Evolutionary conservation across 768 basidiomycete genomes (phyloP), one percentile per base, ranked within the genome.

Genomic region (Leucosporidium creatinivorum): DNA sequence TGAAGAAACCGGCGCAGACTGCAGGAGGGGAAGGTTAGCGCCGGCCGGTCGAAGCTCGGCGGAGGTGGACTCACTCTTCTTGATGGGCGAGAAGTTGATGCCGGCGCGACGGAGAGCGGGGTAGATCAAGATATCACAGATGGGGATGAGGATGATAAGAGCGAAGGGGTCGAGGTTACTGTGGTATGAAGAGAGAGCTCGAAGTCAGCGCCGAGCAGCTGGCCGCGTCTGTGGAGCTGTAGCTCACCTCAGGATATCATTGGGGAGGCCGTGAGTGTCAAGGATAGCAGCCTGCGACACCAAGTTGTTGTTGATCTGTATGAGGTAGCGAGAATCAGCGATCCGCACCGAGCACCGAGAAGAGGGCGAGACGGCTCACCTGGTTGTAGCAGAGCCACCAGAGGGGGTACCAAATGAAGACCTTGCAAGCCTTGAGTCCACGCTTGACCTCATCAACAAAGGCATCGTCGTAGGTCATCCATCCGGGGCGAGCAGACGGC

Each of bases 371-470:
- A 44, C 3, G 15, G 69, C 70, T 73, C 55, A 75, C 58, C 55
- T 73, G 72, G 63, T 70, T 62, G 57, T 59, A 62, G 4, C 55
- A 52, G 52, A 65, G 56, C 61, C 74, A 75, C 65, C 75, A 76
- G 33, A 75, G 66, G 4, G 75, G 75, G 69, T 66, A 69, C 67
- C 74, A 74, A 15, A 70, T 59, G 68, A 77, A 77, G 54, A 78
- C 77, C 61, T 74, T 65, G 69, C 77, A 78, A n/a, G 77, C 77
- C 69, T 76, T 75, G 72, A 78, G 66, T 18, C 75, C 75, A 61
- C 76, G 68, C 31, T 69, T 64, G 47, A 77, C 75, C 63, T 78
- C 77, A 52, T 75, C 72, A 26, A 78, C 77, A 55, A 65, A 75
- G 18, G 55, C 55, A 33, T 74, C 76, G 66, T 76, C 75, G 62